Evolutionary conservation across 768 basidiomycete genomes (phyloP).

Genomic region (Tylopilus balloui): DNA sequence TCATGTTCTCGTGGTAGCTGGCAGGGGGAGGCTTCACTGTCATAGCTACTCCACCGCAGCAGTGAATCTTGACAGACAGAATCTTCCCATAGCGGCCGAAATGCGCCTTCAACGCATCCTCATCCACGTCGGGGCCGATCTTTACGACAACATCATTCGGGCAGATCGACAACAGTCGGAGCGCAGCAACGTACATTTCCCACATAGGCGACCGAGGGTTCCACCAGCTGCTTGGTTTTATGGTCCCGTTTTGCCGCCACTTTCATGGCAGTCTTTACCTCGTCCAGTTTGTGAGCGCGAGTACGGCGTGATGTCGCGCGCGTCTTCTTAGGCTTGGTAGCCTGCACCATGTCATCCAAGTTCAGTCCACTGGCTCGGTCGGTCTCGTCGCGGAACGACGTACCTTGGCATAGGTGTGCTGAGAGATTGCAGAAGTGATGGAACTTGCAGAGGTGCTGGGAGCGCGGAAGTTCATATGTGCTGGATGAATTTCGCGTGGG

Average conservation of each 20-base stretch:
- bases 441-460: conserved; percentile 18
- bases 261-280: conserved; percentile 14
- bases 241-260: conserved; percentile 17
- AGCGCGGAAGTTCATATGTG: conserved; percentile 18
- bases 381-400: neutral
- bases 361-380: neutral
- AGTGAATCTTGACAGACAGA: conserved; percentile 22
- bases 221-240: conserved; percentile 6
- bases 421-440: neutral
- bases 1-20: conserved; percentile 34
- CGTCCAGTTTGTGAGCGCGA: conserved; percentile 13
- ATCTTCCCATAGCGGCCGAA: conserved; percentile 27
- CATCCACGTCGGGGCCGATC: conserved; percentile 31
- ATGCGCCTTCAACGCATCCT: conserved; percentile 17
- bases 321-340: conserved; percentile 7
- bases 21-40: conserved; percentile 21
- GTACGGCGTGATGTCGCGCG: conserved; percentile 4
- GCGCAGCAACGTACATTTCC: conserved; percentile 51
- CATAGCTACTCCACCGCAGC: conserved; percentile 32
- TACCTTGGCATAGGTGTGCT: conserved; percentile 7
- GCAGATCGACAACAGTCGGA: neutral
- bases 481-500: neutral
- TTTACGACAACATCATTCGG: conserved; percentile 15
- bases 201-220: conserved; percentile 43
- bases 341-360: neutral